Percentiles rank a stretch among this genome's conserved stretches.
Conservation (phyloP, 2,329 filamentous ascomycete species). For the Hymenoscyphus fraxineus region DNA sequence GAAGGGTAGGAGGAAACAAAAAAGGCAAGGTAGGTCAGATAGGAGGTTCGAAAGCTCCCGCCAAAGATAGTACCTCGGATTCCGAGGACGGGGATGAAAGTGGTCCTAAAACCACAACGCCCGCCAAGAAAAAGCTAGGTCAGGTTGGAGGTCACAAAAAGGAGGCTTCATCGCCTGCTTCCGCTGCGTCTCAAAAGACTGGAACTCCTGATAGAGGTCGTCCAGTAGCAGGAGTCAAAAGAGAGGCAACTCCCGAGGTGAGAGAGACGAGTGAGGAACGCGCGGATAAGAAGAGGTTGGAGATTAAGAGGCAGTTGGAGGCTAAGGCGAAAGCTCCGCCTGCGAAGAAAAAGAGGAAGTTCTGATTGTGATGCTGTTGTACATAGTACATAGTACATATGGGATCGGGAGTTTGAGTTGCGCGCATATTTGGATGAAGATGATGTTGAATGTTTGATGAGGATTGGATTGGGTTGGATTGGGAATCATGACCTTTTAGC, state of each 20-base stretch:
- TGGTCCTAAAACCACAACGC: slow-evolving; percentile 1
- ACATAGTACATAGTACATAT: not conserved
- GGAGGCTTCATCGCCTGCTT: slow-evolving; percentile 4
- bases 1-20: slow-evolving; percentile 31
- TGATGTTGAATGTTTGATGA: not conserved
- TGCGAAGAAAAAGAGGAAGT: slow-evolving; percentile 35
- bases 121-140: slow-evolving; percentile 27
- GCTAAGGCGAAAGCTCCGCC: slow-evolving; percentile 32
- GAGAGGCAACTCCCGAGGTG: slow-evolving; percentile 16
- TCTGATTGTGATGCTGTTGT: slow-evolving; percentile 22
- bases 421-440: not conserved
- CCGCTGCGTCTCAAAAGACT: not conserved
- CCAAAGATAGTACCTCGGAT: not conserved
- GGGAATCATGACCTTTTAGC: not conserved
- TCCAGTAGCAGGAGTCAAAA: slow-evolving; percentile 16
- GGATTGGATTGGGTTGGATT: not conserved
- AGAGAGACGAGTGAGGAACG: slow-evolving; percentile 33
- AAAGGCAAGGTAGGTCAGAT: slow-evolving; percentile 16
- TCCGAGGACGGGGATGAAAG: slow-evolving; percentile 1
- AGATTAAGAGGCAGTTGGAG: slow-evolving; percentile 33
- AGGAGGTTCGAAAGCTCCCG: slow-evolving; percentile 9
- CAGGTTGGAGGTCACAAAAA: slow-evolving; percentile 18
- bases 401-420: not conserved
- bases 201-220: slow-evolving; percentile 15
- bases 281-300: slow-evolving; percentile 31